A percentile compares a stretch with the other conserved stretches of the same genome.
Evolutionary conservation across 148 eudicot species (phyloP).

Genomic region (Nepenthes mirabilis): DNA sequence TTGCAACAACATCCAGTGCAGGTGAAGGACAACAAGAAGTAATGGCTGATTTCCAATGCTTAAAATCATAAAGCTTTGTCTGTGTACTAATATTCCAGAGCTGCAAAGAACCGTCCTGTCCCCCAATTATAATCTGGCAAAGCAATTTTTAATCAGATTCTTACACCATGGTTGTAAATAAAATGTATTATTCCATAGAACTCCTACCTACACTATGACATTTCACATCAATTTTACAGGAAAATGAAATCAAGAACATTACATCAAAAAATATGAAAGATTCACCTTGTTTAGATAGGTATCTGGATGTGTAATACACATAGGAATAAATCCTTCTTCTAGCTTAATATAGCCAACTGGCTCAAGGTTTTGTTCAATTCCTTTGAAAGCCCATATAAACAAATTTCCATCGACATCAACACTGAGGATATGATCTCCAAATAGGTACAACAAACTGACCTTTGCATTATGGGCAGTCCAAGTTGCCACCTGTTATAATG

Average conservation of each 20-base stretch:
- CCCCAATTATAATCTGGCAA: constrained; percentile 72
- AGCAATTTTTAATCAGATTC: constrained; percentile 9
- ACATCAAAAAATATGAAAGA: background rate
- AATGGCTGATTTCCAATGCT: constrained; percentile 72
- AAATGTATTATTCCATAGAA: background rate
- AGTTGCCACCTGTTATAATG: constrained; percentile 58
- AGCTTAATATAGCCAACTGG: constrained; percentile 64
- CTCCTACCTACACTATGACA: background rate
- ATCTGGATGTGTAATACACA: constrained; percentile 93
- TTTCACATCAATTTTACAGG: background rate
- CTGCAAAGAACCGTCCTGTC: constrained; percentile 78
- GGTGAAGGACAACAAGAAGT: constrained; percentile 84
- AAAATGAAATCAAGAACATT: background rate
- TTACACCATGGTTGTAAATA: background rate
- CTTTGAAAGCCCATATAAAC: constrained; percentile 91
- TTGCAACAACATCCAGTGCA: constrained; percentile 97
- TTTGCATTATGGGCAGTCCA: constrained; percentile 75
- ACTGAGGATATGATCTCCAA: constrained; percentile 91
- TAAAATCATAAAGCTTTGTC: constrained; percentile 71
- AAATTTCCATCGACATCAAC: constrained; percentile 67
- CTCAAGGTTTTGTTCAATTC: constrained; percentile 40
- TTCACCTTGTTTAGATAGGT: constrained; percentile 90
- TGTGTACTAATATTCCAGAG: constrained; percentile 90
- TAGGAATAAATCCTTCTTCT: constrained; percentile 51
- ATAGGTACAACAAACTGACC: constrained; percentile 57